Evolutionary conservation across 331 rosid species (phyloP).

Genomic region (Telfairia occidentalis): DNA sequence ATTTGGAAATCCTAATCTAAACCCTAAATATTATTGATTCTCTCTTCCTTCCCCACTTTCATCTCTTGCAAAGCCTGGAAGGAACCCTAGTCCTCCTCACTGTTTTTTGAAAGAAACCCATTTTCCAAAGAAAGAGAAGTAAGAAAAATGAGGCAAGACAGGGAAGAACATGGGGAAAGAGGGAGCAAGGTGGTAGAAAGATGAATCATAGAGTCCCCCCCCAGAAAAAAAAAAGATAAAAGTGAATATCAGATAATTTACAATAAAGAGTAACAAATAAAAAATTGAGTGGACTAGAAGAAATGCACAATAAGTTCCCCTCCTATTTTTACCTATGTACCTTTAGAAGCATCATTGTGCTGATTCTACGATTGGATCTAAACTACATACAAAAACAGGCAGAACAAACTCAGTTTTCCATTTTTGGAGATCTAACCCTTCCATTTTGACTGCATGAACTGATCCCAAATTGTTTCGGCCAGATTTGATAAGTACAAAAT

Average conservation of each 20-base stretch:
- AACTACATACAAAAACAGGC: background rate
- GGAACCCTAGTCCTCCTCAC: too few relatives aligned
- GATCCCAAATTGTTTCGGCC: background rate
- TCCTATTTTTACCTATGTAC: background rate
- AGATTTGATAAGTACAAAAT: background rate
- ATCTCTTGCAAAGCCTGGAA: too few relatives aligned
- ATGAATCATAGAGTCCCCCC: background rate
- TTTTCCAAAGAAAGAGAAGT: background rate
- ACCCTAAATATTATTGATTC: background rate
- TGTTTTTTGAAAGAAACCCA: background rate
- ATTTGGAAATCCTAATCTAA: background rate
- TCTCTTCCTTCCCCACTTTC: background rate
- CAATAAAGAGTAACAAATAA: background rate
- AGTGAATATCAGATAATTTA: background rate
- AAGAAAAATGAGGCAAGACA: background rate
- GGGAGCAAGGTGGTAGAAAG: background rate
- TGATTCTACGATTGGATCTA: background rate
- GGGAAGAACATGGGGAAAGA: background rate
- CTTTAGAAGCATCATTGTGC: background rate
- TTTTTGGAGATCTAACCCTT: background rate
- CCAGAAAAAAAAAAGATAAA: background rate
- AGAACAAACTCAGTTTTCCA: background rate
- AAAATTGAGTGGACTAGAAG: background rate
- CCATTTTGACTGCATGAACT: background rate
- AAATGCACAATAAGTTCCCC: slow-evolving; percentile 6